Evolutionary conservation across 352 stramenopile species (phyloP).

Genomic region (Bremia lactucae): DNA sequence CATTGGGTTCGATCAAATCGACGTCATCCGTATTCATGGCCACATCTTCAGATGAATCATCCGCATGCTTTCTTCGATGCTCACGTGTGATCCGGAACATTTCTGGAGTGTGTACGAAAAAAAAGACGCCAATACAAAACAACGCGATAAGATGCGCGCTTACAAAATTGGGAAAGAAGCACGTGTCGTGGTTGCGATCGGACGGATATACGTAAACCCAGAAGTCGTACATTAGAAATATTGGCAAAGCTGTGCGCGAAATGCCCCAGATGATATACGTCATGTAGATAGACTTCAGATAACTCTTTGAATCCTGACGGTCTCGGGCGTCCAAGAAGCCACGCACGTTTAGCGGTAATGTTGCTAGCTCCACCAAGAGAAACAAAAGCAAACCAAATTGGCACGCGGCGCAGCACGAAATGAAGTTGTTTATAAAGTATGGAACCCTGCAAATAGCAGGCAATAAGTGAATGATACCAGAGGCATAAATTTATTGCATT

Average conservation of each 20-base stretch:
- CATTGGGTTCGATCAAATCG: conserved; percentile 17
- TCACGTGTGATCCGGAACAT: conserved; percentile 31
- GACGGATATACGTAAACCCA: conserved; percentile 65
- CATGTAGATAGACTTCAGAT: conserved; percentile 59
- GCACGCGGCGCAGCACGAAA: conserved; percentile 63
- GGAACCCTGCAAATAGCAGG: conserved; percentile 32
- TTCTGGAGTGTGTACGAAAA: conserved; percentile 73
- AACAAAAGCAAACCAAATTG: conserved; percentile 73
- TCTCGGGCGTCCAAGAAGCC: conserved; percentile 68
- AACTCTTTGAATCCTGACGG: conserved; percentile 45
- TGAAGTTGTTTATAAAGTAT: conserved; percentile 83
- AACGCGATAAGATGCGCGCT: conserved; percentile 68
- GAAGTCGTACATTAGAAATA: conserved; percentile 69
- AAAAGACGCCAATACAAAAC: conserved; percentile 74
- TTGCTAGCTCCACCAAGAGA: conserved; percentile 70
- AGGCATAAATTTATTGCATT: background rate
- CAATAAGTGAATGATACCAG: background rate
- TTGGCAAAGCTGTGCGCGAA: conserved; percentile 54
- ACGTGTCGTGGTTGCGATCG: conserved; percentile 62
- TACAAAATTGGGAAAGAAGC: conserved; percentile 67
- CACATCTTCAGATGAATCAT: conserved; percentile 9
- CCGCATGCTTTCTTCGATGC: conserved; percentile 10
- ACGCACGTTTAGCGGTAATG: conserved; percentile 60
- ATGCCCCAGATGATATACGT: conserved; percentile 72
- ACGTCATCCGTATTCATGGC: conserved; percentile 13